Conservation (phyloP, 495 filamentous ascomycete species). For the Diplogelasinospora grovesii region DNA sequence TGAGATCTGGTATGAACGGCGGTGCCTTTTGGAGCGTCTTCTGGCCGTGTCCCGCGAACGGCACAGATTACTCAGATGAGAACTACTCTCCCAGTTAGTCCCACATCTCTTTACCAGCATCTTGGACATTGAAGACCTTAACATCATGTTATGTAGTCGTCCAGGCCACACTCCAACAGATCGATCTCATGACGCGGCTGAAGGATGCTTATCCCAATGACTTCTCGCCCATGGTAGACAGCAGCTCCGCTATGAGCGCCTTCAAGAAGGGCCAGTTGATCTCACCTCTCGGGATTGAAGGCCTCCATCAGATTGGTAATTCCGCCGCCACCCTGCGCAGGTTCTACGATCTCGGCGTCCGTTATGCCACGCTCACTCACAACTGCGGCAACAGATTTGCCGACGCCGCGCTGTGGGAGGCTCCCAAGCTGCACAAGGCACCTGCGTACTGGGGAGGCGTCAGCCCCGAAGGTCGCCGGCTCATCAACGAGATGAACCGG, state of each 20-base stretch:
- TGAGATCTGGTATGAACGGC: constrained; percentile 52
- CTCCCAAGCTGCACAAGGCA: constrained; percentile 39
- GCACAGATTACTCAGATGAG: constrained; percentile 62
- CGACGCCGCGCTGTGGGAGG: constrained; percentile 63
- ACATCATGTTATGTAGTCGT: constrained; percentile 32
- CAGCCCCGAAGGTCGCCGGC: constrained; percentile 55
- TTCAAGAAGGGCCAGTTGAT: constrained; percentile 53
- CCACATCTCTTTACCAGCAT: background rate
- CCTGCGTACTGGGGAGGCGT: constrained; percentile 56
- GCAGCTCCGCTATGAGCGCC: constrained; percentile 49
- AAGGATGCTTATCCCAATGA: constrained; percentile 57
- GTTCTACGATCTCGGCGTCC: constrained; percentile 73
- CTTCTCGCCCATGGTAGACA: constrained; percentile 55
- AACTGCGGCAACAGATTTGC: constrained; percentile 92
- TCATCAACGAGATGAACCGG: constrained; percentile 74
- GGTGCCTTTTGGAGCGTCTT: constrained; percentile 93
- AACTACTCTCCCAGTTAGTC: constrained; percentile 50
- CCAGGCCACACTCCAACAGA: constrained; percentile 68
- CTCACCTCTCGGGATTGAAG: constrained; percentile 77
- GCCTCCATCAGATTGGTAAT: constrained; percentile 93
- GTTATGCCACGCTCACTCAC: constrained; percentile 85
- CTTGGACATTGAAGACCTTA: background rate
- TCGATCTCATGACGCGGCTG: constrained; percentile 73
- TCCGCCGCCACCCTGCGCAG: constrained; percentile 66
- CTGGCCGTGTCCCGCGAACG: constrained; percentile 66